These are phyloP conservation scores for Trichoderma sp. DNA, from an alignment of 2,329 filamentous ascomycete genomes.

Conservation along the genomic window DNA sequence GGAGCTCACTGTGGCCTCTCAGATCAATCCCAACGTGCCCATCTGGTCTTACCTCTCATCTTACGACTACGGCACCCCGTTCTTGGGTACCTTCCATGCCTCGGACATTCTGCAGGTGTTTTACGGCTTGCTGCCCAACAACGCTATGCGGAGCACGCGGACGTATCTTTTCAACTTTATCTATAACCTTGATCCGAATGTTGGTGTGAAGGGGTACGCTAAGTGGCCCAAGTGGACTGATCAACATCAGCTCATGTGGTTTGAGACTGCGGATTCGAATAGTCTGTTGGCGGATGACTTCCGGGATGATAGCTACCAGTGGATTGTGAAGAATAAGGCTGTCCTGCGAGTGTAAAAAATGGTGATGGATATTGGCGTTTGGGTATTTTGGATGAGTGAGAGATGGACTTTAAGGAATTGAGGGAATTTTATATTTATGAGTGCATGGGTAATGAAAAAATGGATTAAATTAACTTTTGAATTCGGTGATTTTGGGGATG, in stretches of 20 bases:
- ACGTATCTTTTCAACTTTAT: slow-evolving; percentile 73
- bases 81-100: slow-evolving; percentile 74
- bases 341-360: slow-evolving; percentile 26
- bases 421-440: neutral
- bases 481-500: too few relatives aligned
- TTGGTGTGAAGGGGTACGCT: slow-evolving; percentile 39
- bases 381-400: neutral
- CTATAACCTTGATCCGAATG: slow-evolving; percentile 67
- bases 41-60: slow-evolving; percentile 73
- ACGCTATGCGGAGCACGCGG: slow-evolving; percentile 57
- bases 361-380: neutral
- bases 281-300: slow-evolving; percentile 39
- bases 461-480: too few relatives aligned
- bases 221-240: slow-evolving; percentile 44
- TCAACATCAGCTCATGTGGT: slow-evolving; percentile 49
- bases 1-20: slow-evolving; percentile 51
- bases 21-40: slow-evolving; percentile 55
- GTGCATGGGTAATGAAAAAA: neutral
- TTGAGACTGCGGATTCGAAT: slow-evolving; percentile 34
- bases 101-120: slow-evolving; percentile 69
- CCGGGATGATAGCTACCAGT: slow-evolving; percentile 30
- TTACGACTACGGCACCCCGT: slow-evolving; percentile 67
- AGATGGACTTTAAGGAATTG: neutral
- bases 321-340: slow-evolving; percentile 27
- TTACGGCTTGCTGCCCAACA: slow-evolving; percentile 60